Base-by-base conservation (phyloP, 345 rosid species). In the Viola odorata region DNA sequence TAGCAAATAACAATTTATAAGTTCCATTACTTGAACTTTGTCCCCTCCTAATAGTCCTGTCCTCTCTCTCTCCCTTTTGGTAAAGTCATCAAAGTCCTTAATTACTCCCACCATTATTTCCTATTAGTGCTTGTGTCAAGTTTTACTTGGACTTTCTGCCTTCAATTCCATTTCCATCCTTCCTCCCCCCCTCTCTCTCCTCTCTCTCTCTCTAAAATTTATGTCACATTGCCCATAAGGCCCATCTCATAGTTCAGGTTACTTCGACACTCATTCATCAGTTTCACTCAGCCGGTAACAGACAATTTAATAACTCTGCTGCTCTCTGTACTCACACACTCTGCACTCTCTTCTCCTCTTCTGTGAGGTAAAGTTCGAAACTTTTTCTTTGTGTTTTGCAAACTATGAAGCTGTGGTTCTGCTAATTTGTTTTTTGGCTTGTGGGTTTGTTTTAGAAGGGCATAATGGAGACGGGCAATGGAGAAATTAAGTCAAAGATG, bases 401-500 rank as follows among this genome's bases (percentile, higher is more conserved):
- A 23, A 51, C n/a, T 44, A 7, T 60, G 50, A 50, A 61, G 56
- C 48, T 55, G 57, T 47, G 58, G 38, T 47, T 63, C n/a, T 0
- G 47, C 7, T 11, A 6, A 8, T 9, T 13, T 14, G 37, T 58
- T 23, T 58, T 36, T 7, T 15, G 14, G 37, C 39, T 60, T 58
- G 8, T 50, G 49, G 60, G 70, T 12, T 65, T 68, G 57, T 15
- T 65, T 64, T 50, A 50, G 53, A 59, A 65, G 81, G 69, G 53
- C n/a, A 59, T 41, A 17, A 86, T 86, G 94, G 87, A 82, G 62
- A 38, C 78, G 48, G 82, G 77, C 41, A 64, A 57, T 44, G 69
- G 78, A 17, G 85, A 83, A 55, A 53, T 53, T 44, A 84, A 75
- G 84, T 81, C 87, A 52, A 88, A 82, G 77, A 76, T 80, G 83